Evolutionary conservation across 805 yeast genomes (phyloP).

Genomic region (Scheffersomyces amazonensis): DNA sequence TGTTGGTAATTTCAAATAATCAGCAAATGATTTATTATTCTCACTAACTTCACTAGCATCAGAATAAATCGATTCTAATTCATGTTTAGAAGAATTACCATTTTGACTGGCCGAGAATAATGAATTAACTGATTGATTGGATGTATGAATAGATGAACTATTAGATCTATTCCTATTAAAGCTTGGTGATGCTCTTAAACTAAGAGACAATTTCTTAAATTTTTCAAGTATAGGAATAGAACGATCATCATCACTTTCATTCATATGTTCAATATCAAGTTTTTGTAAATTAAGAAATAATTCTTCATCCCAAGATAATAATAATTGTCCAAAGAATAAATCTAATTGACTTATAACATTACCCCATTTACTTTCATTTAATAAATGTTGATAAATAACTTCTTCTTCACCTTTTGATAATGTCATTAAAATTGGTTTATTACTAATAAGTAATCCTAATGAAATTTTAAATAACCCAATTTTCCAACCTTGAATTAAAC

Average conservation of each 20-base stretch:
- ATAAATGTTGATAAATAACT: conserved; percentile 40
- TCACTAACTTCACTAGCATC: conserved; percentile 14
- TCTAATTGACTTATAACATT: conserved; percentile 34
- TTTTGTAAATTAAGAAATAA: conserved; percentile 15
- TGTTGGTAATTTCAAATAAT: conserved; percentile 19
- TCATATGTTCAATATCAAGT: not conserved
- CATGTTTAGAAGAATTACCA: conserved; percentile 4
- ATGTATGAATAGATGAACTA: not conserved
- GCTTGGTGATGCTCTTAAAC: conserved; percentile 10
- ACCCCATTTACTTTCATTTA: conserved; percentile 45
- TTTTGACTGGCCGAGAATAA: conserved; percentile 9
- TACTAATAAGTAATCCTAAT: conserved; percentile 47
- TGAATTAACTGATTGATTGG: conserved; percentile 11
- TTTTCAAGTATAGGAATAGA: conserved; percentile 23
- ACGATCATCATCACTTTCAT: not conserved
- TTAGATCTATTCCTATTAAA: not conserved
- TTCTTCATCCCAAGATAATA: conserved; percentile 33
- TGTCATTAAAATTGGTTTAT: conserved; percentile 42
- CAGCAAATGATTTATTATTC: conserved; percentile 12
- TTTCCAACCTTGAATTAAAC: conserved; percentile 54
- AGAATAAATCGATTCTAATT: conserved; percentile 28
- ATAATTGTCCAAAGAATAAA: conserved; percentile 35
- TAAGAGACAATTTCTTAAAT: conserved; percentile 25
- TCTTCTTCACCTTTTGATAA: conserved; percentile 36
- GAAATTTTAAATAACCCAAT: conserved; percentile 53